phyloP scores from a whole-genome alignment of 345 rosid species.

The Hevea brasiliensis region DNA sequence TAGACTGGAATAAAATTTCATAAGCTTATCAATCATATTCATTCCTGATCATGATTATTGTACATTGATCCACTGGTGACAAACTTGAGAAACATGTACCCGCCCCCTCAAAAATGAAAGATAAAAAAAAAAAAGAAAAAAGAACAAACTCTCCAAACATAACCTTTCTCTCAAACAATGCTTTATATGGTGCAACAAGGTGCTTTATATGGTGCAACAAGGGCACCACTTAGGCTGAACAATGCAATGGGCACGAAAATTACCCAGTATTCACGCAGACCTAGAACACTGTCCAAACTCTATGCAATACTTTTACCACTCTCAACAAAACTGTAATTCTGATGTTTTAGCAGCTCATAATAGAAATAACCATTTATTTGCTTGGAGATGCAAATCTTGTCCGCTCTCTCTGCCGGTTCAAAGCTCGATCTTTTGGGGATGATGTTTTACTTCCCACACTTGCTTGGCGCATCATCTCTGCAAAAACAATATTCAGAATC shows the following conservation, averaged over 20 bases:
- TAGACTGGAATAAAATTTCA: too few species aligned
- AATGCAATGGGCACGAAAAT: too few species aligned
- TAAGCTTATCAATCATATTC: slow-evolving; percentile 3
- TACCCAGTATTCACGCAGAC: not conserved
- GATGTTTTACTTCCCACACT: slow-evolving; percentile 57
- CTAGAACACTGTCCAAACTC: not conserved
- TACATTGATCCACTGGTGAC: slow-evolving; percentile 19
- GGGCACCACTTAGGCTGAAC: too few species aligned
- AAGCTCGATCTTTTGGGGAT: slow-evolving; percentile 74
- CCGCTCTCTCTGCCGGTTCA: slow-evolving; percentile 69
- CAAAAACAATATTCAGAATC: slow-evolving; percentile 30
- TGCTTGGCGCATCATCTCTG: slow-evolving; percentile 92
- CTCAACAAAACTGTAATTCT: slow-evolving; percentile 10
- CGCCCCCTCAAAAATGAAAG: not conserved
- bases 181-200: too few species aligned
- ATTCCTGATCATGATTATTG: not conserved
- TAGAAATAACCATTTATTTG: slow-evolving; percentile 36
- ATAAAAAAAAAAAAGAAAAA: not conserved
- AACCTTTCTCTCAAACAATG: too few species aligned
- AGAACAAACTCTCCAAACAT: too few species aligned
- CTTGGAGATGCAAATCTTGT: slow-evolving; percentile 98
- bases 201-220: too few species aligned
- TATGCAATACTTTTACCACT: not conserved
- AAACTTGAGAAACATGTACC: slow-evolving; percentile 10
- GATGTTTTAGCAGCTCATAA: not conserved